These are phyloP conservation scores for Epichloe sp. DNA, from an alignment of 2,329 filamentous ascomycete species.

Conservation along the genomic window DNA sequence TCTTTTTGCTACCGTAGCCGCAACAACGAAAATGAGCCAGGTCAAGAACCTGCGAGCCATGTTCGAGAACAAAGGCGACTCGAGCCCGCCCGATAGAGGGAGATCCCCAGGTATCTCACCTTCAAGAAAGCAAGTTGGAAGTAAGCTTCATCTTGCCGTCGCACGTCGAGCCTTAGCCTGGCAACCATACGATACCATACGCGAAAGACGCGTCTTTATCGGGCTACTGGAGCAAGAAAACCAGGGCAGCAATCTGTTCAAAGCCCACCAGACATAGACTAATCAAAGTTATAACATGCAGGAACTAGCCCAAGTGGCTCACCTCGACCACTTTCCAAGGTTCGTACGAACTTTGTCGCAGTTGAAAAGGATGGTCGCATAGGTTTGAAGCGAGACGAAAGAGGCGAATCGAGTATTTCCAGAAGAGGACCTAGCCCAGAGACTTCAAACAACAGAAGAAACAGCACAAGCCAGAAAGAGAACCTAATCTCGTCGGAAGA, in stretches of 20 bases:
- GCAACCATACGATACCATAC: neutral
- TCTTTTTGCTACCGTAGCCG: neutral
- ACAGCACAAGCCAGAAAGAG: slow-evolving; percentile 26
- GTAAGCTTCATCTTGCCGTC: slow-evolving; percentile 9
- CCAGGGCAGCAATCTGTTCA: neutral
- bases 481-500: slow-evolving; percentile 17
- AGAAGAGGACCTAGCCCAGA: slow-evolving; percentile 23
- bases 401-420: slow-evolving; percentile 25
- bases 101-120: slow-evolving; percentile 46
- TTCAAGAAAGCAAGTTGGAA: slow-evolving; percentile 9
- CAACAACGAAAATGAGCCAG: slow-evolving; percentile 37
- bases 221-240: neutral
- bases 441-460: slow-evolving; percentile 17
- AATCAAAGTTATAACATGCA: slow-evolving; percentile 12
- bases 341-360: slow-evolving; percentile 62
- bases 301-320: slow-evolving; percentile 30
- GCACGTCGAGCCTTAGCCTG: neutral
- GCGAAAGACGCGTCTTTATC: neutral
- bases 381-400: slow-evolving; percentile 32
- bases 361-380: slow-evolving; percentile 53
- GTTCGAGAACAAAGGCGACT: slow-evolving; percentile 61
- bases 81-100: slow-evolving; percentile 54
- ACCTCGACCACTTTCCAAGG: slow-evolving; percentile 57
- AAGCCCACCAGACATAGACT: slow-evolving; percentile 9
- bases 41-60: slow-evolving; percentile 67